Evolutionary conservation across 108 stramenopile genomes (phyloP), one percentile per base, ranked within the genome.

Genomic region (Pseudonitzschia multistriata): DNA sequence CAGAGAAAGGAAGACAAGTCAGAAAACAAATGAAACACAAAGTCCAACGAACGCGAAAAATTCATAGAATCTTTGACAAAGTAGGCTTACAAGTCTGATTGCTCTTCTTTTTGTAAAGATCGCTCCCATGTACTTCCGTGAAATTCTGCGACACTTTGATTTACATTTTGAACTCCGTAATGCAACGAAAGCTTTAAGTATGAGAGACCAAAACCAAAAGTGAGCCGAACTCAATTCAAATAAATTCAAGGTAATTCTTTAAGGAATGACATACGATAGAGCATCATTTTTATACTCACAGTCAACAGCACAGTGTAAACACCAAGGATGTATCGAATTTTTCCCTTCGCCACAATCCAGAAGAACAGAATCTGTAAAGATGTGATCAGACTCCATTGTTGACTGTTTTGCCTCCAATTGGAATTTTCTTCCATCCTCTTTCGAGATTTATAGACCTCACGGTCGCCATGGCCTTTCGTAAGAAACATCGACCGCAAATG

Each of bases 241-340:
- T n/a, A n/a, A n/a, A n/a, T n/a, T n/a, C n/a, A n/a, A n/a, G n/a
- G n/a, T n/a, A n/a, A n/a, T n/a, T n/a, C n/a, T n/a, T n/a, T n/a
- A n/a, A n/a, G n/a, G 42, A 45, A 17, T 45, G 13, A 4, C 42
- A 17, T 45, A 17, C 13, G 11, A 1, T 45, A 10, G 13, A 13
- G 2, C 8, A 1, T 1, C 11, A 17, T 45, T 10, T 1, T 3
- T 8, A 1, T 21, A 35, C 59, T 60, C 14, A 60, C 59, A 33
- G 59, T 60, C 59, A 60, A 33, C 7, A 60, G 31, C 5, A 60
- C n/a, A 17, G 59, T 60, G 31, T 60, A 60, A 35, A 60, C 1
- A 35, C 59, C 59, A 33, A 60, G 59, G 19, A 35, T 7, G 19
- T 60, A 60, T 60, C 59, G 31, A 33, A 60, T 17, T 34, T 60